Evolutionary conservation across 495 filamentous ascomycete species (phyloP), one percentile per base, ranked within the genome.

Genomic region (Hyaloscypha finlandica): DNA sequence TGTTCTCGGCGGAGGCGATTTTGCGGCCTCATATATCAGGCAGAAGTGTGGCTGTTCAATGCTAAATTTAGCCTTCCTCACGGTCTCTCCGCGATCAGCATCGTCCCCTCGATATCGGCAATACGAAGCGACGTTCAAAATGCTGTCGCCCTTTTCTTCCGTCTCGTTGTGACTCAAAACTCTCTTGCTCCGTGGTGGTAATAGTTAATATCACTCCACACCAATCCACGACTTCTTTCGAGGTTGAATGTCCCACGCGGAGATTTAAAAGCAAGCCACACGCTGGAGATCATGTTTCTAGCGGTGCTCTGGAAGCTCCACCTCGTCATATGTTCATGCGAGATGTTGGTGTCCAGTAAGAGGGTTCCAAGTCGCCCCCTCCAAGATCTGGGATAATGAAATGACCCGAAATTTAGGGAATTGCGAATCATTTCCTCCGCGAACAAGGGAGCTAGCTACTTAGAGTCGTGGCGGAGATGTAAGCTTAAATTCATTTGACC

Each of bases 231-330:
- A 6, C 42, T 6, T 14, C 16, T 48, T 14, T 19, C 42, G 14
- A 16, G 42, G 42, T 48, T 11, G 42, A 48, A 19, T 19, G 14
- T 48, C 16, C 16, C 8, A 48, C 42, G 35, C 42, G 42, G 42
- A 48, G 42, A 48, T 48, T 48, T 48, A 48, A 48, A 25, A 48
- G 42, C 42, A 48, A 48, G 42, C 42, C 42, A 48, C 42, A 48
- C 35, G 8, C 16, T 19, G 42, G 16, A 48, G 42, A 48, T 48
- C 42, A 12, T 48, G 42, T 48, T 37, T 48, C 42, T 48, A 48
- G 42, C 42, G 42, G 42, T 48, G 42, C 8, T 48, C 42, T 48
- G 42, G 42, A 48, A 48, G 16, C 42, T 48, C 42, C 42, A 48
- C 42, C 42, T 48, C 35, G 35, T 37, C 42, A 48, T 48, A 11